Evolutionary conservation across 2,329 filamentous ascomycete species (phyloP), one percentile per base, ranked within the genome.

Genomic region (Fusarium caatingaense): DNA sequence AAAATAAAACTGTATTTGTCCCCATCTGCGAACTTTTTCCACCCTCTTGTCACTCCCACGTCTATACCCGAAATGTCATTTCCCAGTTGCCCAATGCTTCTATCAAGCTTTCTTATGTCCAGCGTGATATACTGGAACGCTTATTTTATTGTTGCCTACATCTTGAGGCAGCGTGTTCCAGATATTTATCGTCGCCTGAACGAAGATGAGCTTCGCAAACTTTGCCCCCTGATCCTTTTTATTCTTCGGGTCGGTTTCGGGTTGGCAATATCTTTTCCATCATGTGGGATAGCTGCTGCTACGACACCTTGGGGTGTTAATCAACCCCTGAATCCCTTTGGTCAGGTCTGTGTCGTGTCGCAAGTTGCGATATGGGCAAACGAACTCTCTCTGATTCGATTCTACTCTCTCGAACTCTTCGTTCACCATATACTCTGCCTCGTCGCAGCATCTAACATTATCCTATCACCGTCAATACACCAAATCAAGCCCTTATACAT

Each of bases 401-500:
- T 64, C 40, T 72, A 60, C 49, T 72, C 66, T 3, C 20, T 45
- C 10, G 71, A 76, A 37, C 56, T 76, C 25, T 71, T 76, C 30
- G 16, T 73, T 7, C 75, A 77, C 18, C 75, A 76, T 41, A 27
- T 76, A 2, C 28, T 74, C 20, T 76, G 75, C 57, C 56, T 75
- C 11, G 6, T 71, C 15, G 64, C 72, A 3, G 55, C 66, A n/a
- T 53, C 62, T 16, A 76, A 76, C 49, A 48, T 74, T 16, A 58
- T 71, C 20, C 2, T 74, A 23, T 68, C 70, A 15, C 71, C 74
- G 3, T 49, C 61, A 8, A 53, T 74, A 21, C 72, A 76, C 54
- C 73, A 72, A 7, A 72, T 76, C 34, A 72, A 72, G 44, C 71
- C 74, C 18, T n/a, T 76, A 3, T 76, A 73, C 27, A 68, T 76